phyloP scores from a whole-genome alignment of 148 eudicot species.

The Rhododendron simsii region DNA sequence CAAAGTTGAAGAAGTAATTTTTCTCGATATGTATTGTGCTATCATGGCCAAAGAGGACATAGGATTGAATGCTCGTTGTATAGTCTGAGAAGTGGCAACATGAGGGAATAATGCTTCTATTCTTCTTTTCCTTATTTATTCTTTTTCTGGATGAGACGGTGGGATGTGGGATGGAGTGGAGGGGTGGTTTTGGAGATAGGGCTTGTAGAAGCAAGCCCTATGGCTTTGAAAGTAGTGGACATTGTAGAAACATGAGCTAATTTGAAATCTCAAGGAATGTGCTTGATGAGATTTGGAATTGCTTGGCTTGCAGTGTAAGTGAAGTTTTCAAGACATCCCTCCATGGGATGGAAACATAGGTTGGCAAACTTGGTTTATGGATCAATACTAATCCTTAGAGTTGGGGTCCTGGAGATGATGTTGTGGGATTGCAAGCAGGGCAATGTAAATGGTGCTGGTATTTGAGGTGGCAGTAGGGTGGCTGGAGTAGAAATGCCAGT shows the following conservation, averaged over 20 bases:
- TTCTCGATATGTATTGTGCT: not conserved
- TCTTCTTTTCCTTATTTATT: not conserved
- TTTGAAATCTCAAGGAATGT: not conserved
- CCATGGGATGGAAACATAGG: not conserved
- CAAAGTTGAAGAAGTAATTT: not conserved
- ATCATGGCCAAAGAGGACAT: not conserved
- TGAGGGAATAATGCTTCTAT: not conserved
- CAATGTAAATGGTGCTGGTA: not conserved
- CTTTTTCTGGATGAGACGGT: not conserved
- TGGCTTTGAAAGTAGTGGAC: not conserved
- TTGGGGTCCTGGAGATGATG: not conserved
- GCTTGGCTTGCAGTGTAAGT: not conserved
- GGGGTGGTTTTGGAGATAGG: not conserved
- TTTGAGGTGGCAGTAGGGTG: not conserved
- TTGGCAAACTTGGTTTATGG: not conserved
- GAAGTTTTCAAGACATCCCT: not conserved
- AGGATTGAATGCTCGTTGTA: not conserved
- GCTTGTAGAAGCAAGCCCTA: not conserved
- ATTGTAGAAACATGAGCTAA: not conserved
- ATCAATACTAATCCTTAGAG: not conserved
- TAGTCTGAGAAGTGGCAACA: not conserved
- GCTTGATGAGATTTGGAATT: not conserved
- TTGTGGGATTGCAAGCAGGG: not conserved
- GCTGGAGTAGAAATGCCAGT: not conserved
- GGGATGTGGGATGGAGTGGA: not conserved